phyloP scores from a whole-genome alignment of 2,329 filamentous ascomycete genomes.

The Diaporthe ampelina region DNA sequence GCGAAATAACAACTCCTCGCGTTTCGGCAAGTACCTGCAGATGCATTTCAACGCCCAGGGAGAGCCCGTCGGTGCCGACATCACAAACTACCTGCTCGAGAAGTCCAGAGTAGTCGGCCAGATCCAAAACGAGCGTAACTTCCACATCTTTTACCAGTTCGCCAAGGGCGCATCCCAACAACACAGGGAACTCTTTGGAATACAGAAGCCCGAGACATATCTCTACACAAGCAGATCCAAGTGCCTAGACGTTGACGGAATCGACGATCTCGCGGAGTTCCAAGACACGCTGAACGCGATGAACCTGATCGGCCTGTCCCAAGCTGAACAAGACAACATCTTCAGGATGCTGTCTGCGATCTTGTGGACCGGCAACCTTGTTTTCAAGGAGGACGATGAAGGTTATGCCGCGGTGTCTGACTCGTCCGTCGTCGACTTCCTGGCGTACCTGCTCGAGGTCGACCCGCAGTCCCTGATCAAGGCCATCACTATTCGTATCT shows the following conservation, averaged over 20 bases:
- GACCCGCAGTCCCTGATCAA: slow-evolving; percentile 84
- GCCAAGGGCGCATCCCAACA: slow-evolving; percentile 92
- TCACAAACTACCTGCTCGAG: slow-evolving; percentile 97
- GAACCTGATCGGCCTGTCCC: slow-evolving; percentile 90
- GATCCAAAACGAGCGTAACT: slow-evolving; percentile 95
- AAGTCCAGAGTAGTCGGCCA: slow-evolving; percentile 96
- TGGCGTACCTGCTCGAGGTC: slow-evolving; percentile 93
- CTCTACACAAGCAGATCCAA: slow-evolving; percentile 94
- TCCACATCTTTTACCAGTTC: slow-evolving; percentile 99
- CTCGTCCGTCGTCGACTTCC: slow-evolving; percentile 92
- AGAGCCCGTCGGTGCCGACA: slow-evolving; percentile 95
- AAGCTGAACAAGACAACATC: slow-evolving; percentile 93
- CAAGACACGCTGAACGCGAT: slow-evolving; percentile 93
- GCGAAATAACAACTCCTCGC: slow-evolving; percentile 98
- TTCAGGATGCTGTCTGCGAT: slow-evolving; percentile 95
- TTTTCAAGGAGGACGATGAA: slow-evolving; percentile 89
- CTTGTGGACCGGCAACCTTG: slow-evolving; percentile 94
- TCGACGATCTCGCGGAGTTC: slow-evolving; percentile 92
- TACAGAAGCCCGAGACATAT: slow-evolving; percentile 94
- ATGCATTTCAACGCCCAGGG: slow-evolving; percentile 94
- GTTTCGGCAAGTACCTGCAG: slow-evolving; percentile 98
- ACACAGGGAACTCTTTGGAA: slow-evolving; percentile 88
- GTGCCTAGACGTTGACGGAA: slow-evolving; percentile 93
- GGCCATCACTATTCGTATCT: slow-evolving; percentile 88
- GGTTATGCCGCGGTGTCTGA: slow-evolving; percentile 91